Percentiles rank a stretch among this genome's conserved stretches.
Evolutionary conservation across 192 early-diverging fungal genomes (phyloP).

Genomic region (Entomortierella lignicola): DNA sequence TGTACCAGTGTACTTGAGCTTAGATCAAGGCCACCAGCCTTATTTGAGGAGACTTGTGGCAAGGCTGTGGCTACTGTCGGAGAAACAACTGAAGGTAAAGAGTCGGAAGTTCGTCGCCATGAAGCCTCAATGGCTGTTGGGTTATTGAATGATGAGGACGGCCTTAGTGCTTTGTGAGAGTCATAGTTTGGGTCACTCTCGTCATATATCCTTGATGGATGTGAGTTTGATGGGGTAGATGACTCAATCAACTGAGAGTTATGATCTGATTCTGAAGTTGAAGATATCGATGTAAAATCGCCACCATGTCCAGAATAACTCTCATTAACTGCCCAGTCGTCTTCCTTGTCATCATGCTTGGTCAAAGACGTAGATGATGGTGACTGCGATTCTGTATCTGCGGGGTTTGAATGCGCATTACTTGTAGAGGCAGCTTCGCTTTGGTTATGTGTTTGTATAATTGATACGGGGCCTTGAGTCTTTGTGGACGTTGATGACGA

Average conservation of each 20-base stretch:
- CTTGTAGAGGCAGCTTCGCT: not conserved
- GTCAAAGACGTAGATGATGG: constrained; percentile 8
- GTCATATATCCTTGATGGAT: constrained; percentile 6
- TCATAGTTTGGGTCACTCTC: not conserved
- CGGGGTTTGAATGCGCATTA: constrained; percentile 38
- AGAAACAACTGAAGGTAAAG: constrained; percentile 2
- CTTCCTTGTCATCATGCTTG: constrained; percentile 39
- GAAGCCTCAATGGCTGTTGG: constrained; percentile 24
- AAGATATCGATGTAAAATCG: not conserved
- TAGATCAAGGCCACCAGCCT: constrained; percentile 39
- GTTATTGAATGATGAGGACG: constrained; percentile 22
- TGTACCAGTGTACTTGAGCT: constrained; percentile 53
- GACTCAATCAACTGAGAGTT: not conserved
- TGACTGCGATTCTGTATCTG: constrained; percentile 34
- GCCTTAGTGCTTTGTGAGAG: not conserved
- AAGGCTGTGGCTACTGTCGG: not conserved
- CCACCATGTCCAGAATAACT: constrained; percentile 41
- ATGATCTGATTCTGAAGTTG: not conserved
- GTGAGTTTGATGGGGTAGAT: not conserved
- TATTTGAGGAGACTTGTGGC: constrained; percentile 6
- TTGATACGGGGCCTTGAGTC: not conserved
- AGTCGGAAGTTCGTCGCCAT: constrained; percentile 47
- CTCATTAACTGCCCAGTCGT: constrained; percentile 50
- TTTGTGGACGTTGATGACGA: constrained; percentile 18
- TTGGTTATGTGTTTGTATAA: not conserved